These are phyloP conservation scores for Plantago lanceolata DNA, from an alignment of 305 asterid genomes.

Conservation along the genomic window DNA sequence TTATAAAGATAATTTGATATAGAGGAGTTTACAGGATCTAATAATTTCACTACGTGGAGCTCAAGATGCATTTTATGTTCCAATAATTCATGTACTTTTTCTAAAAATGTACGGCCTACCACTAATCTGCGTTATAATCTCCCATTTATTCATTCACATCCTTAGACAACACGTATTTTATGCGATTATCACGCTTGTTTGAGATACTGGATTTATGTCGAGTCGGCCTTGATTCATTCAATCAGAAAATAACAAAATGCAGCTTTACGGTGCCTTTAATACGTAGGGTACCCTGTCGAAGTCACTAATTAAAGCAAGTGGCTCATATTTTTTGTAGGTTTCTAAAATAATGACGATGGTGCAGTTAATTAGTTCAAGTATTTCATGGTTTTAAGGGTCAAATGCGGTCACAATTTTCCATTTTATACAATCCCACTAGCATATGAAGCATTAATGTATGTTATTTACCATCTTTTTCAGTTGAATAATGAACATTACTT, in stretches of 20 bases:
- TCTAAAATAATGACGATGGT: background rate
- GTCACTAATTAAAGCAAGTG: background rate
- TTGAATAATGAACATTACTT: too few species aligned
- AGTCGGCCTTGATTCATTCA: background rate
- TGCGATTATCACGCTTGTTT: too few species aligned
- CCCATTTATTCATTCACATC: too few species aligned
- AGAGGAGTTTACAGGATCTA: too few species aligned
- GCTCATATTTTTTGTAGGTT: background rate
- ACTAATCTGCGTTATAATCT: too few species aligned
- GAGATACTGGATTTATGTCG: background rate
- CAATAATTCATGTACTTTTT: too few species aligned
- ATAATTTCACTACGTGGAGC: too few species aligned
- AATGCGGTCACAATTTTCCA: background rate
- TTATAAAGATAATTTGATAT: too few species aligned
- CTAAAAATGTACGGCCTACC: too few species aligned
- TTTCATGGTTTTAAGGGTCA: background rate
- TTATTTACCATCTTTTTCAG: too few species aligned
- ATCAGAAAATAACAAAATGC: background rate
- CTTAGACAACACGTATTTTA: too few species aligned
- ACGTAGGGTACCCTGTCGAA: background rate
- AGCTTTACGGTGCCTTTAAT: background rate
- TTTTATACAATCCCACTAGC: background rate
- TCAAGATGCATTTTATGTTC: too few species aligned
- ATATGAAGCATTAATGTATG: background rate
- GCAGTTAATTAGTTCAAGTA: background rate